Conservation (phyloP, 495 filamentous ascomycete genomes). For the Glonium stellatum region DNA sequence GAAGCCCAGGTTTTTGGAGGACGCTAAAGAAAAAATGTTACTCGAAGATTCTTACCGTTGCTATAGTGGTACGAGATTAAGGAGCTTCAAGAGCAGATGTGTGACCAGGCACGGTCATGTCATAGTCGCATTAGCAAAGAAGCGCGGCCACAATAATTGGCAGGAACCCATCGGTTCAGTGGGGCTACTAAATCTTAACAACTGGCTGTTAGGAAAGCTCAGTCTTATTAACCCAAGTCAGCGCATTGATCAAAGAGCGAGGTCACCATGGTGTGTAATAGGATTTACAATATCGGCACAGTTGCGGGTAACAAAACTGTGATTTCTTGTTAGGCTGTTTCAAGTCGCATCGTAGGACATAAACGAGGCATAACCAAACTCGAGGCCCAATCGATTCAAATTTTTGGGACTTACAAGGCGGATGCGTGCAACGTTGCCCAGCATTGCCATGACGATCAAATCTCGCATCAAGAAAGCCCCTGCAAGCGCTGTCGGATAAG, state of each 20-base stretch:
- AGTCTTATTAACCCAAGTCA: not conserved
- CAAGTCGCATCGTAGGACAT: not conserved
- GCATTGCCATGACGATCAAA: not conserved
- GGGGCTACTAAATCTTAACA: not conserved
- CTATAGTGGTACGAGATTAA: not conserved
- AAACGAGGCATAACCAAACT: not conserved
- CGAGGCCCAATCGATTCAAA: not conserved
- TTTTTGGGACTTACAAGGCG: not conserved
- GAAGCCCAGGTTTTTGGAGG: not conserved
- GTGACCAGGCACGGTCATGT: too few species aligned
- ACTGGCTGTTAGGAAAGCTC: not conserved
- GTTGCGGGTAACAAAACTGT: too few species aligned
- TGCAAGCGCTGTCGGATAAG: too few species aligned
- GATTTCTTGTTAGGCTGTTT: too few species aligned
- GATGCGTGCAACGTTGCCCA: not conserved
- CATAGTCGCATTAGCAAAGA: not conserved
- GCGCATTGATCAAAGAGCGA: not conserved
- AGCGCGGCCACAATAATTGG: not conserved
- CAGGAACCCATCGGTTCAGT: not conserved
- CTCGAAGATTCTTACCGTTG: not conserved
- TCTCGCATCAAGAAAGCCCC: too few species aligned
- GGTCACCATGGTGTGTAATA: not conserved
- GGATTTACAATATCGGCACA: too few species aligned
- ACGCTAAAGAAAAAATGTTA: not conserved
- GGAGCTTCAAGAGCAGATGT: not conserved